phyloP scores from a whole-genome alignment of 2,329 filamentous ascomycete genomes.

The Neopestalotiopsis sp. region DNA sequence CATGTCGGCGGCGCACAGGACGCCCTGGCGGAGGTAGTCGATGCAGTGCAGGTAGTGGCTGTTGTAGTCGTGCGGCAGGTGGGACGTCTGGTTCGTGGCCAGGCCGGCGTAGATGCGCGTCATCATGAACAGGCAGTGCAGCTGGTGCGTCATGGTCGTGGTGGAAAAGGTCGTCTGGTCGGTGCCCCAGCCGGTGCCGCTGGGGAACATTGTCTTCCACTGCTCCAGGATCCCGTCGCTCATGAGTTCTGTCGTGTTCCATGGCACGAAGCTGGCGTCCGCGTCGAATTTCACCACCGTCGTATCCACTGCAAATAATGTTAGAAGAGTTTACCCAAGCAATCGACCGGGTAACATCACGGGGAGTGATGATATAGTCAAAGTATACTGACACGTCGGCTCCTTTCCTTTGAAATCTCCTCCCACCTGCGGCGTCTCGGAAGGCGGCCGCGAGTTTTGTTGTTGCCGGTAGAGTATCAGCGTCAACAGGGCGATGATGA shows the following conservation, averaged over 20 bases:
- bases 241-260: slow-evolving; percentile 44
- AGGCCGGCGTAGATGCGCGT: slow-evolving; percentile 38
- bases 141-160: slow-evolving; percentile 43
- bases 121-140: slow-evolving; percentile 45
- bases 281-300: slow-evolving; percentile 39
- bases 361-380: no score
- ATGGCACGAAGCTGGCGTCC: slow-evolving; percentile 41
- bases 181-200: slow-evolving; percentile 41
- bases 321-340: neutral
- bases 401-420: slow-evolving; percentile 43
- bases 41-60: slow-evolving; percentile 30
- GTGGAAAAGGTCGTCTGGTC: slow-evolving; percentile 44
- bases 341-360: no score
- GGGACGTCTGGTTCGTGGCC: slow-evolving; percentile 23
- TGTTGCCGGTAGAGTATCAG: slow-evolving; percentile 35
- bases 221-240: slow-evolving; percentile 38
- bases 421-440: slow-evolving; percentile 39
- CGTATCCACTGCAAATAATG: slow-evolving; percentile 32
- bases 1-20: slow-evolving; percentile 33
- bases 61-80: slow-evolving; percentile 34
- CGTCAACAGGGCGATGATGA: slow-evolving; percentile 34
- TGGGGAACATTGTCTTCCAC: slow-evolving; percentile 44
- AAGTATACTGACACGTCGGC: slow-evolving; percentile 33
- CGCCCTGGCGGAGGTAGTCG: slow-evolving; percentile 32
- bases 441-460: slow-evolving; percentile 23